Conservation (phyloP, 2,329 filamentous ascomycete species). For the Calonectria crousiana region DNA sequence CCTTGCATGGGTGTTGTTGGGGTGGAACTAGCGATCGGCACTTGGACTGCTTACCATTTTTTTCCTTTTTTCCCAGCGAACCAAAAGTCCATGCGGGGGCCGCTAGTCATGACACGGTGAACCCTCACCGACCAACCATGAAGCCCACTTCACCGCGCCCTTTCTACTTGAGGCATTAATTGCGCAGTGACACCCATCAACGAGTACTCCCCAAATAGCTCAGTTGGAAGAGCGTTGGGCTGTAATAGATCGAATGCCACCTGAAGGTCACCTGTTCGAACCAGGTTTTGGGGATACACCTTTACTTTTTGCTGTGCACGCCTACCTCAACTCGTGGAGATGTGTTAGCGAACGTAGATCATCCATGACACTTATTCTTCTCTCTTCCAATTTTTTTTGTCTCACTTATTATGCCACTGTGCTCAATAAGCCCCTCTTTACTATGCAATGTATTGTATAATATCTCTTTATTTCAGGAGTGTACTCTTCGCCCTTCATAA, state of each 20-base stretch:
- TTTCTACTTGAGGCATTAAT: neutral
- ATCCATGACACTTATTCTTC: too few relatives aligned
- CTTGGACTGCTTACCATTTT: neutral
- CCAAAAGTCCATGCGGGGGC: neutral
- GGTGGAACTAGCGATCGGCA: neutral
- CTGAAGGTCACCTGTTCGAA: conserved; percentile 44
- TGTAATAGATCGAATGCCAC: conserved; percentile 36
- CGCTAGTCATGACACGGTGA: neutral
- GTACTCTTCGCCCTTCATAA: neutral
- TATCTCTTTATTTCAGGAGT: neutral
- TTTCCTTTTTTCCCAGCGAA: neutral
- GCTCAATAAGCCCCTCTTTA: too few relatives aligned
- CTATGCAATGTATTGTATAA: neutral
- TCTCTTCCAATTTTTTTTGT: neutral
- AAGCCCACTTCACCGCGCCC: neutral
- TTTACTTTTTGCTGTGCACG: conserved; percentile 21
- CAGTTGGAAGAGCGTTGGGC: conserved; percentile 45
- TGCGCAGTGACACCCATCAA: too few relatives aligned
- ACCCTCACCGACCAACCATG: too few relatives aligned
- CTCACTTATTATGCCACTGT: too few relatives aligned
- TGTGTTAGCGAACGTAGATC: neutral
- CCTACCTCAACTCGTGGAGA: neutral
- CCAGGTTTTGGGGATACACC: conserved; percentile 41
- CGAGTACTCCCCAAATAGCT: conserved; percentile 40
- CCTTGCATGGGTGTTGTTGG: neutral